Conservation (phyloP, 441 rosid species). For the Aquilaria agallochum region DNA sequence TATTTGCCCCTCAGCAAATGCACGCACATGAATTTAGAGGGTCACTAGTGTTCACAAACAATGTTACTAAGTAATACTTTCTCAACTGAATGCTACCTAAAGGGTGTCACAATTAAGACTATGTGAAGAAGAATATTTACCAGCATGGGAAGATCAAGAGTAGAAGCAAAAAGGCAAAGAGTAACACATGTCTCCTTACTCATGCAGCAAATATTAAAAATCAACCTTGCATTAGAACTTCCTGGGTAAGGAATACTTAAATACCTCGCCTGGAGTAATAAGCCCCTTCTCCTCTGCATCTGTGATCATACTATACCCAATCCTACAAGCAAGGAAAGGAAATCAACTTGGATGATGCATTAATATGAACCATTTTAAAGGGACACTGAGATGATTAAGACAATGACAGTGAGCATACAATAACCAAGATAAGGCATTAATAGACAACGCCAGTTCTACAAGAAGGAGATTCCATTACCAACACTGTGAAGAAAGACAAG, state of each 20-base stretch:
- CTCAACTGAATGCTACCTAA: too few relatives aligned
- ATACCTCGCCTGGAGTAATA: slow-evolving; percentile 43
- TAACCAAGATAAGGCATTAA: too few relatives aligned
- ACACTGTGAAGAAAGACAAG: too few relatives aligned
- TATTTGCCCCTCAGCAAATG: too few relatives aligned
- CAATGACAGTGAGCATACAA: background rate
- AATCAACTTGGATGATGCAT: too few relatives aligned
- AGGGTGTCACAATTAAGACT: too few relatives aligned
- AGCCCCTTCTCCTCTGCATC: slow-evolving; percentile 66
- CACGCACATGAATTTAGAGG: too few relatives aligned
- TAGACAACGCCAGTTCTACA: background rate
- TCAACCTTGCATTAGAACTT: background rate
- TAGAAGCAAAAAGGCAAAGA: background rate
- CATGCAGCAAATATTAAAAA: background rate
- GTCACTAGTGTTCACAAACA: too few relatives aligned
- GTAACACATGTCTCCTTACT: background rate
- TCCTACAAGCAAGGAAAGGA: slow-evolving; percentile 24
- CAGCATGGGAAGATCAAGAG: background rate
- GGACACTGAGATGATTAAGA: background rate
- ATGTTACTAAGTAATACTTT: too few relatives aligned
- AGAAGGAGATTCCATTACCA: background rate
- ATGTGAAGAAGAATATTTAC: background rate
- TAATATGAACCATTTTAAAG: too few relatives aligned
- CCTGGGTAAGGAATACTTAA: slow-evolving; percentile 5
- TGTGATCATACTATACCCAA: slow-evolving; percentile 55